phyloP scores from a whole-genome alignment of 164 flowering plant species.

The Magnolia officinalis region DNA sequence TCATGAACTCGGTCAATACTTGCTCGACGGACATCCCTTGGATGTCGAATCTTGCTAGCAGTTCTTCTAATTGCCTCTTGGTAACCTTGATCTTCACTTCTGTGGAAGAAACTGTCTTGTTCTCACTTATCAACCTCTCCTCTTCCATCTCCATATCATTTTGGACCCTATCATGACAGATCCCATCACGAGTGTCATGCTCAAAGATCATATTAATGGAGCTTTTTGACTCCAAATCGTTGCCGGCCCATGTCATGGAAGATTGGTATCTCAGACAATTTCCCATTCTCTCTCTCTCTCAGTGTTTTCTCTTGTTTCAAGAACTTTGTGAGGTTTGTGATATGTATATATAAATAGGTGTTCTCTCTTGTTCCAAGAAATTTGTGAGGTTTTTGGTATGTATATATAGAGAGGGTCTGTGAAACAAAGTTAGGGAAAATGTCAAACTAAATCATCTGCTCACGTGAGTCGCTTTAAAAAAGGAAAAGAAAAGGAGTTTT shows the following conservation, averaged over 20 bases:
- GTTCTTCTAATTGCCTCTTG: constrained; percentile 12
- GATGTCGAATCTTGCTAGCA: not conserved
- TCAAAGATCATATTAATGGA: not conserved
- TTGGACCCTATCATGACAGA: not conserved
- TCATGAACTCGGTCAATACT: not conserved
- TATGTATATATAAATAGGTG: no score
- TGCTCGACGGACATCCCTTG: constrained; percentile 4
- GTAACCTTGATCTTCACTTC: constrained; percentile 9
- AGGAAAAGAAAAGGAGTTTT: no score
- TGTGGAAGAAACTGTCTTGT: not conserved
- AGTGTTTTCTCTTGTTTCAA: no score
- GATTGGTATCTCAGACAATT: constrained; percentile 1
- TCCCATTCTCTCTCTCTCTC: not conserved
- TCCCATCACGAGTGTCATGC: no score
- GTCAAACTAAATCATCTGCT: no score
- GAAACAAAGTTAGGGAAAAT: no score
- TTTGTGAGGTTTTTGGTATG: no score
- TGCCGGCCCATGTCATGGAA: not conserved
- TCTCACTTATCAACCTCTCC: not conserved
- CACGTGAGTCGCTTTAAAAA: no score
- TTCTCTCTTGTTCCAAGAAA: no score
- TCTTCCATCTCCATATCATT: not conserved
- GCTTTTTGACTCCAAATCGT: not conserved
- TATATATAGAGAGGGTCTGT: no score
- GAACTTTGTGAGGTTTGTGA: no score